Percentiles rank a stretch among this genome's conserved stretches.
Conservation (phyloP, 2,329 filamentous ascomycete genomes). For the Chlorencoelia australis region DNA sequence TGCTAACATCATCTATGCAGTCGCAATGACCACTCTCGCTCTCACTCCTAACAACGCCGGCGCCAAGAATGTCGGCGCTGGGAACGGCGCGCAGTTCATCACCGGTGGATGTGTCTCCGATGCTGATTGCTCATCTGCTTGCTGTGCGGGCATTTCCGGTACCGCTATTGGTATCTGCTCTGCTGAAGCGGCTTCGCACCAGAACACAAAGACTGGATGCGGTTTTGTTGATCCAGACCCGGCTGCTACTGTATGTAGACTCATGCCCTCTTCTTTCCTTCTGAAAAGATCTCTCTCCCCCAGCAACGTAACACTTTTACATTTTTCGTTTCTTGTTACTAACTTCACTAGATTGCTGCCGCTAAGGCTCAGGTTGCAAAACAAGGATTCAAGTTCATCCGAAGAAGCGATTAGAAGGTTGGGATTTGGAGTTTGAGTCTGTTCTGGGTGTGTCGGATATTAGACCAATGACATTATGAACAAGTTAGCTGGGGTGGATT, state of each 20-base stretch:
- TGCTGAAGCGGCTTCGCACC: constrained; percentile 27
- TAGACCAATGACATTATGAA: background rate
- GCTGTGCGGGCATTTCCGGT: constrained; percentile 27
- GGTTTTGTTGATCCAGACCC: constrained; percentile 30
- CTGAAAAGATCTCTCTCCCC: too few species aligned
- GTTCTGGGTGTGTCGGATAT: background rate
- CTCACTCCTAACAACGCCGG: constrained; percentile 29
- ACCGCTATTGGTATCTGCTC: constrained; percentile 28
- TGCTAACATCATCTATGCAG: constrained; percentile 12
- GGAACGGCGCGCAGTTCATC: constrained; percentile 29
- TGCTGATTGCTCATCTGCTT: constrained; percentile 28
- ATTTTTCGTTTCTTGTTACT: too few species aligned
- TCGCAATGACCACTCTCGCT: constrained; percentile 25
- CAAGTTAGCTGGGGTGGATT: background rate
- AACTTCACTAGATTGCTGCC: too few species aligned
- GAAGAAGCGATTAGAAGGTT: background rate
- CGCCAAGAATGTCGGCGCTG: constrained; percentile 28
- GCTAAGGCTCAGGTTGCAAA: constrained; percentile 20
- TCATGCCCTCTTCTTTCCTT: too few species aligned
- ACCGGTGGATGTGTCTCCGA: constrained; percentile 30
- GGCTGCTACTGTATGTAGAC: constrained; percentile 15
- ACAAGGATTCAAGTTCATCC: constrained; percentile 27
- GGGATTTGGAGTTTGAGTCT: background rate
- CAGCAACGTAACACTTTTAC: too few species aligned
- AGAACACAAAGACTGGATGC: constrained; percentile 31